Conservation (phyloP, 805 yeast genomes). For the Suhomyces vadensis region DNA sequence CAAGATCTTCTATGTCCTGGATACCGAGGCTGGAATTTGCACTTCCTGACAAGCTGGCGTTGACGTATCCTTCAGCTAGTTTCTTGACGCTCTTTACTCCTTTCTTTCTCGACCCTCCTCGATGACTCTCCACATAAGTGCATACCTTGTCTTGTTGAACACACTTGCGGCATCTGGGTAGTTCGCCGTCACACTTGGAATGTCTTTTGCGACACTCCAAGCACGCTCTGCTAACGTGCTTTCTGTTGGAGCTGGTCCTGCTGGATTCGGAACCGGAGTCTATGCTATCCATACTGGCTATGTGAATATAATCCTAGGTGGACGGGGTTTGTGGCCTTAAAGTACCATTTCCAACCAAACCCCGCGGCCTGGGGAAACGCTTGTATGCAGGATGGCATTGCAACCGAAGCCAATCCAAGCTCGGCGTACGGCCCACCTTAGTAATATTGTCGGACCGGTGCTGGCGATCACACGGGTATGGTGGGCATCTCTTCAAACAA, state of each 20-base stretch:
- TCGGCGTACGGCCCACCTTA: no score
- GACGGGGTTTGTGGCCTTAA: neutral
- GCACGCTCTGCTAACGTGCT: slow-evolving; percentile 38
- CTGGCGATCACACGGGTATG: no score
- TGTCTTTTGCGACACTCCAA: slow-evolving; percentile 53
- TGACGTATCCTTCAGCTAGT: slow-evolving; percentile 7
- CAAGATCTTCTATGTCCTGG: slow-evolving; percentile 21
- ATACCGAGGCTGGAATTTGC: slow-evolving; percentile 8
- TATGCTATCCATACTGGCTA: neutral
- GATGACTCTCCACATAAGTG: slow-evolving; percentile 49
- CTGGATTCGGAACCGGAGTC: neutral
- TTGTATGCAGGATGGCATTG: neutral
- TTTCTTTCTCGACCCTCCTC: slow-evolving; percentile 56
- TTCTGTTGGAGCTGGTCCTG: slow-evolving; percentile 2
- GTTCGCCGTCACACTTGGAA: slow-evolving; percentile 50
- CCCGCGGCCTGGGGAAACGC: slow-evolving; percentile 1
- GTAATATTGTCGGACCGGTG: no score
- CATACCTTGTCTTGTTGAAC: slow-evolving; percentile 35
- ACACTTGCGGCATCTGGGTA: slow-evolving; percentile 49
- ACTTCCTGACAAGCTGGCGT: slow-evolving; percentile 1
- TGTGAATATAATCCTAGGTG: no score
- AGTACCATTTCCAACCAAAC: neutral
- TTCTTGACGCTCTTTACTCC: slow-evolving; percentile 33
- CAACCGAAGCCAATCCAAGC: no score
- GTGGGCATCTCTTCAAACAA: no score